Base-by-base conservation (phyloP, 1,284 basidiomycete genomes). In the Trametes hirsuta region DNA sequence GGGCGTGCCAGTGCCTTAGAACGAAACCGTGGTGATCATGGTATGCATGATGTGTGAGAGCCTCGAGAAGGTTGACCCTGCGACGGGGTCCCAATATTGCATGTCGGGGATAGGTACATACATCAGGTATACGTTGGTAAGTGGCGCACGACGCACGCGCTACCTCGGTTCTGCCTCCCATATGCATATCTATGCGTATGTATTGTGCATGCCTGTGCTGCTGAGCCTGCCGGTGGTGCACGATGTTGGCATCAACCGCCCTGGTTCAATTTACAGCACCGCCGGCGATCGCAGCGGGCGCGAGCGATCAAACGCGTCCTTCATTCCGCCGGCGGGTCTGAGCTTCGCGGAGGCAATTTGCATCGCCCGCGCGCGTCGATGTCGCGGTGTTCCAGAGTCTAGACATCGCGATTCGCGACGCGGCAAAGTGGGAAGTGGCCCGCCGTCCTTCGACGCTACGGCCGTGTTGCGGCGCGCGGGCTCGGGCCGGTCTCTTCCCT, bases 31-130 rank as follows among this genome's bases (percentile, higher is more conserved):
- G 10, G 40, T 11, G 37, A 39, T 24, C 47, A 53, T 35, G 21
- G 30, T 34, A 11, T n/a, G n/a, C n/a, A n/a, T n/a, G 48, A 12
- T 35, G 37, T 61, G 53, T 53, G 58, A 52, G 55, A 53, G 48
- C 46, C 34, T 50, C 52, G 22, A 22, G 18, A 1, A 18, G 18
- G 18, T 1, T 18, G 18, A 18, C 18, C 18, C 18, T 18, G 18
- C 18, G 18, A 18, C 18, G 18, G 18, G 18, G 18, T 18, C 18
- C 18, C 18, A 18, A 18, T 18, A 18, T 18, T 18, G 18, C 18
- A 18, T 30, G 24, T 10, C 12, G 42, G n/a, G 11, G 47, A 35
- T 6, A 18, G 5, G 34, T 35, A 35, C 34, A 21, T 40, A 35
- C 47, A 46, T 25, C 39, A 21, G 36, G 18, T 18, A 18, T 18